phyloP scores from a whole-genome alignment of 176 grass and related monocot species.

The Cocos nucifera region DNA sequence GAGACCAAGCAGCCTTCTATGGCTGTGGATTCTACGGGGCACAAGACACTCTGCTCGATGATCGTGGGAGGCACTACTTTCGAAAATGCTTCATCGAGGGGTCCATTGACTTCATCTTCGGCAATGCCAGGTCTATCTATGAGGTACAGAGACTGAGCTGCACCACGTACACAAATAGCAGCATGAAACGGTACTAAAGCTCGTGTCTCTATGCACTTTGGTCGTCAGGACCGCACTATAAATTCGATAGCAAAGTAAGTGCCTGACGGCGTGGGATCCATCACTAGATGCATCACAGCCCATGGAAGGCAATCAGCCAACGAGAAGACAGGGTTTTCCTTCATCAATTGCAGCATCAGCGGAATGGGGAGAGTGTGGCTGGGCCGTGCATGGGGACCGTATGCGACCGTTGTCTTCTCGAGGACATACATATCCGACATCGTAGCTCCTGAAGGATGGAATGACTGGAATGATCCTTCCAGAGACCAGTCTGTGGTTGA shows the following conservation, averaged over 20 bases:
- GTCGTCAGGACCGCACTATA: constrained; percentile 50
- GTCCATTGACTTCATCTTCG: constrained; percentile 89
- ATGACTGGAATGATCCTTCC: constrained; percentile 62
- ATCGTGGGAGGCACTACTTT: constrained; percentile 57
- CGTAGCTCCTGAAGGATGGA: constrained; percentile 60
- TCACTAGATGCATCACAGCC: constrained; percentile 66
- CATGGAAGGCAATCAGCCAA: constrained; percentile 44
- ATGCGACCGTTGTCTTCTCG: constrained; percentile 59
- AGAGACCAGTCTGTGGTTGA: constrained; percentile 57
- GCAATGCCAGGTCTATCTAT: constrained; percentile 63
- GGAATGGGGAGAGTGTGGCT: constrained; percentile 71
- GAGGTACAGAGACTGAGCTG: constrained; percentile 3
- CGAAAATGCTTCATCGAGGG: constrained; percentile 73
- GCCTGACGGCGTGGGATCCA: neutral
- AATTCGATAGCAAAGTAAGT: constrained; percentile 49
- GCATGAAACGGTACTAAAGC: no score
- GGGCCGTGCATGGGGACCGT: constrained; percentile 51
- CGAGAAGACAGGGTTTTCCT: constrained; percentile 65
- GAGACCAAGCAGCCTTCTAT: constrained; percentile 69
- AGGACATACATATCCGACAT: constrained; percentile 32
- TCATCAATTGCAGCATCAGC: constrained; percentile 51
- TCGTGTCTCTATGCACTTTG: neutral
- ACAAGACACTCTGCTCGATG: constrained; percentile 82
- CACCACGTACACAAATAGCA: no score
- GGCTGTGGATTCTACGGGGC: constrained; percentile 68